Conservation (phyloP, 176 grass and related monocot genomes). For the Puya raimondii region DNA sequence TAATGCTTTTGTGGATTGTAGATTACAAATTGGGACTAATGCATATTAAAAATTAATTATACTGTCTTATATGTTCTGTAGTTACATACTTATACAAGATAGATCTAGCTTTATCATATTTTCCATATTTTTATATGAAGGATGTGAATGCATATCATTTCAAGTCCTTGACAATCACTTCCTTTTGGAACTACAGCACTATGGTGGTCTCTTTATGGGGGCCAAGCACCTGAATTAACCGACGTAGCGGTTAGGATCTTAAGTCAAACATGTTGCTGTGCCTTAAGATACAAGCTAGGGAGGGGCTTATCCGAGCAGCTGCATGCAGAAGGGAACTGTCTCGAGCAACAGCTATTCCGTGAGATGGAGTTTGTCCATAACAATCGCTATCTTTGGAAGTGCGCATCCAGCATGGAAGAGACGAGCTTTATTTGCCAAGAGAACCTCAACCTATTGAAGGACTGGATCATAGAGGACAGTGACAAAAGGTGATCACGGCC, state of each 20-base stretch:
- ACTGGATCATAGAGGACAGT: not conserved
- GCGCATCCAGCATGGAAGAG: not conserved
- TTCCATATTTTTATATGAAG: not conserved
- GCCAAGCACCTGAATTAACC: conserved; percentile 29
- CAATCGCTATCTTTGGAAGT: conserved; percentile 29
- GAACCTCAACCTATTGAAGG: not conserved
- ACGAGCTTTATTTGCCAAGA: not conserved
- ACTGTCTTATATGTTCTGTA: too few relatives aligned
- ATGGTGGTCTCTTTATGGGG: conserved; percentile 62
- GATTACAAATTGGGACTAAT: not conserved
- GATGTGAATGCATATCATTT: not conserved
- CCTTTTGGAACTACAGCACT: conserved; percentile 26
- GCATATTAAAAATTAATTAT: too few relatives aligned
- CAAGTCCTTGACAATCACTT: not conserved
- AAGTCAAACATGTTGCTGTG: conserved; percentile 59
- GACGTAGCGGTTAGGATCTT: conserved; percentile 34
- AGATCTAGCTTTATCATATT: not conserved
- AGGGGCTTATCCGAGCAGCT: conserved; percentile 50
- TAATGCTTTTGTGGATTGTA: not conserved
- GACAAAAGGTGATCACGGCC: not conserved
- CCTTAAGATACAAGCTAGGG: conserved; percentile 42
- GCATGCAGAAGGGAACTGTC: conserved; percentile 26
- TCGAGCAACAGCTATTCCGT: conserved; percentile 36
- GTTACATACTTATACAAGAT: too few relatives aligned
- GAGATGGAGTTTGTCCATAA: conserved; percentile 52